Evolutionary conservation across 1,284 basidiomycete species (phyloP), one percentile per base, ranked within the genome.

Genomic region (Xerocomus minutiporus): DNA sequence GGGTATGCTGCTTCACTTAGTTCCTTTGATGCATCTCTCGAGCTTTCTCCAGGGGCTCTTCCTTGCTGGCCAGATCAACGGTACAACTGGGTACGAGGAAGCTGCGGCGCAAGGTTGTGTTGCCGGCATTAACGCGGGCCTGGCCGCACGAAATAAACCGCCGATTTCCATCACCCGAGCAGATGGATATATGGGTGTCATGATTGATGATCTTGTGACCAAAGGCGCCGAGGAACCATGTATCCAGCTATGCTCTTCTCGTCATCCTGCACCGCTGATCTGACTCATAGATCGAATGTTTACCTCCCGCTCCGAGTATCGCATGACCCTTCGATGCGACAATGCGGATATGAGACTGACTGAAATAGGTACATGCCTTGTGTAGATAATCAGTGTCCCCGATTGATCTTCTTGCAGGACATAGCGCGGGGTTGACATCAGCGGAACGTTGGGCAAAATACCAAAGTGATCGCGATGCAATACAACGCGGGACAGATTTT

Each of bases 11-110:
- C 28, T 9, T n/a, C 4, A 20, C 11, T 32, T 40, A 25, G 5
- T 48, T 35, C 28, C 25, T 28, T 41, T 26, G 6, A 9, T 28
- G 12, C 28, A 31, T 29, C 3, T 36, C 28, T 48, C 34, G 34
- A 42, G 47, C 38, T 35, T 51, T 56, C 6, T 12, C 35, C 50
- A 87, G 79, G 91, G 91, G 4, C 76, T 94, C 2, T 93, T 88
- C 70, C 79, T 94, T 28, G 91, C 91, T 2, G 91, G 91, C 6
- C 91, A 94, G 69, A 93, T 94, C 62, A 93, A 93, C 62, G 90
- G 84, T 76, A 95, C 92, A 0, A 95, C 92, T 1, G 92, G 92
- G 1, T 95, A 95, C 64, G 93, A 95, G 67, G 93, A 95, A 70
- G 92, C 93, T 2, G 91, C 89, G 1, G 90, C 90, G 1, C 92